phyloP scores from a whole-genome alignment of 306 rosid genomes.

The Citrullus colocynthis region DNA sequence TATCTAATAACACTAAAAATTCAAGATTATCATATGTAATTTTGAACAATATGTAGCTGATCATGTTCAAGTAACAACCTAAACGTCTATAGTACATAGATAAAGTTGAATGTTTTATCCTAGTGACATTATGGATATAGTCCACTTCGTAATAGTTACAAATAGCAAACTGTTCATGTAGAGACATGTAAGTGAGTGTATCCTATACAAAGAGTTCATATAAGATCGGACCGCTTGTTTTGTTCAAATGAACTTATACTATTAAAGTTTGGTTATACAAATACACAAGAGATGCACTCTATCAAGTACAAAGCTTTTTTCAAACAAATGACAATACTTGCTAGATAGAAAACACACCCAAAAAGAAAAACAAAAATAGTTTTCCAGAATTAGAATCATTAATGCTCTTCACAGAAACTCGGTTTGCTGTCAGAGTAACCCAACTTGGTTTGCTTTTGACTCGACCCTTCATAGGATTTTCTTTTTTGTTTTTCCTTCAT shows the following conservation, averaged over 20 bases:
- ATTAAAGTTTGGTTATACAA: neutral
- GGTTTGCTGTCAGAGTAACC: constrained; percentile 1
- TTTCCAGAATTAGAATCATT: constrained; percentile 3
- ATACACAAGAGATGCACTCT: constrained; percentile 2
- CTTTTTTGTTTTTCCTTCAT: neutral
- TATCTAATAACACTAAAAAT: too few species aligned
- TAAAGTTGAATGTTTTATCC: too few species aligned
- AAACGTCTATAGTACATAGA: too few species aligned
- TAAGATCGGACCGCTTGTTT: too few species aligned
- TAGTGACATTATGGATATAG: too few species aligned
- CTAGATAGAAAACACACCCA: constrained; percentile 5
- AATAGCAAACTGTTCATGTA: too few species aligned
- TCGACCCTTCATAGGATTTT: constrained; percentile 1
- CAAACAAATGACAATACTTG: neutral
- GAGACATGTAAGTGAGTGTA: too few species aligned
- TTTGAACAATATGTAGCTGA: too few species aligned
- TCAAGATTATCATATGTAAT: too few species aligned
- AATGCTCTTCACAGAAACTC: constrained; percentile 10
- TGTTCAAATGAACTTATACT: constrained; percentile 8
- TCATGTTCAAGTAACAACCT: too few species aligned
- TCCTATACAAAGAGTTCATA: too few species aligned
- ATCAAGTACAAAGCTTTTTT: neutral
- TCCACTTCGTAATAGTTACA: too few species aligned
- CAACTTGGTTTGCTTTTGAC: neutral
- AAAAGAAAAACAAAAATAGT: neutral